Base-by-base conservation (phyloP, 1,284 basidiomycete species). In the Fistulinella cinereoalba region DNA sequence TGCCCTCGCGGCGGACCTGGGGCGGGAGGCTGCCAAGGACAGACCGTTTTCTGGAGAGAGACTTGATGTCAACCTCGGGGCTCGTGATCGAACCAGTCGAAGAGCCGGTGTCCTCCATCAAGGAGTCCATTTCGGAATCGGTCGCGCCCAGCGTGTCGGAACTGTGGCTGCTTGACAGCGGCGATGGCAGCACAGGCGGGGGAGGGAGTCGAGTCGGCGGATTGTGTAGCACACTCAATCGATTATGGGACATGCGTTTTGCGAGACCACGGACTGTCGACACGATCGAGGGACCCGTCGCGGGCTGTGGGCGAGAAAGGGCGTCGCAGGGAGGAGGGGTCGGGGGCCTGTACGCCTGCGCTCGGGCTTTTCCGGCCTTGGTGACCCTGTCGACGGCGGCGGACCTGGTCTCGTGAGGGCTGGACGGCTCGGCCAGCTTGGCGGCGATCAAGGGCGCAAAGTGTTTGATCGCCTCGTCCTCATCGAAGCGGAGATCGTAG, bases 401-500 rank as follows among this genome's bases (percentile, higher is more conserved):
- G 27, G 78, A 70, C 47, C 71, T 77, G 36, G 69, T 65, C 56
- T 77, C 76, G 53, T 74, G 63, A 43, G 57, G 61, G 43, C 57
- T 47, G 11, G 61, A 29, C 6, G 56, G 54, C 66, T 51, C 44
- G 0, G 22, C 2, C 15, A 47, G 50, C 31, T 43, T 47, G 46
- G 55, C 54, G 21, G 64, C 50, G 58, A 89, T 75, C 69, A 90
- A 85, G 4, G 80, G 80, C 6, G 75, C 72, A 60, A 88, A 86
- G 44, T 73, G 68, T 38, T 67, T 64, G 54, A 85, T 75, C 13
- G 85, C 82, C 60, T 94, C 89, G 32, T 71, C 67, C 69, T 96
- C 93, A 56, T 80, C 77, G 69, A 96, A 92, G 37, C 86, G 81
- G 42, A 97, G 80, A 65, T 96, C 88, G 61, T 88, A 96, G 70